Conservation (phyloP, 2,329 filamentous ascomycete species). For the Trichoderma arundinaceum region DNA sequence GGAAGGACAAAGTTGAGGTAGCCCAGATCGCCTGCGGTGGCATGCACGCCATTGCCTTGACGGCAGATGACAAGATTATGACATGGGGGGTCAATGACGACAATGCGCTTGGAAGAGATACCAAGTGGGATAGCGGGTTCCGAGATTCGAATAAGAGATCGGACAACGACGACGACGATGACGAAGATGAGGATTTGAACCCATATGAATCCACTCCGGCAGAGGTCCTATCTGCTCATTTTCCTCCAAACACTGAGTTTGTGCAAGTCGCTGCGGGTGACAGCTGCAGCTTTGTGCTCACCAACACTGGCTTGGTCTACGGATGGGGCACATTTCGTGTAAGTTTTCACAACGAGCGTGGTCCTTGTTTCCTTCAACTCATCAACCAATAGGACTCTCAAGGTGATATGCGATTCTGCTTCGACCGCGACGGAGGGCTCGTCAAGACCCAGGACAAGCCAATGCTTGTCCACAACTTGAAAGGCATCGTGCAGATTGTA, state of each 20-base stretch:
- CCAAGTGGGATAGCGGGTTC: conserved; percentile 48
- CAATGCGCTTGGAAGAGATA: conserved; percentile 66
- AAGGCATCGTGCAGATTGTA: conserved; percentile 63
- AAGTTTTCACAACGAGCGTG: conserved; percentile 40
- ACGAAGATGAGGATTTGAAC: conserved; percentile 58
- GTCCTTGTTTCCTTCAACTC: conserved; percentile 12
- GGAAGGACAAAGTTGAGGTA: conserved; percentile 52
- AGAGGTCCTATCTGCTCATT: conserved; percentile 53
- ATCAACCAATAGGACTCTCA: conserved; percentile 38
- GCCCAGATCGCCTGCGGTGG: conserved; percentile 67
- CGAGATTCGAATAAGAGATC: conserved; percentile 36
- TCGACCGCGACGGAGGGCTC: conserved; percentile 45
- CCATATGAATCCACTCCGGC: conserved; percentile 63
- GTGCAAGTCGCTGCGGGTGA: conserved; percentile 66
- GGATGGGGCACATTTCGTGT: conserved; percentile 78
- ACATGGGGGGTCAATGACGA: conserved; percentile 73
- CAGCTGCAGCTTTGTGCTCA: conserved; percentile 72
- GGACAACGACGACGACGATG: conserved; percentile 32
- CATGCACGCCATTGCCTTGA: conserved; percentile 68
- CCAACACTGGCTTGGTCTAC: conserved; percentile 70
- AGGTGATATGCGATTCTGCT: conserved; percentile 57
- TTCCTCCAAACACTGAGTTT: conserved; percentile 62
- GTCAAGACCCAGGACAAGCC: conserved; percentile 54
- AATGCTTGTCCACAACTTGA: conserved; percentile 58
- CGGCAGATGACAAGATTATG: conserved; percentile 63